Evolutionary conservation across 192 early-diverging fungal species (phyloP).

Genomic region (Obelidium mucronatum): DNA sequence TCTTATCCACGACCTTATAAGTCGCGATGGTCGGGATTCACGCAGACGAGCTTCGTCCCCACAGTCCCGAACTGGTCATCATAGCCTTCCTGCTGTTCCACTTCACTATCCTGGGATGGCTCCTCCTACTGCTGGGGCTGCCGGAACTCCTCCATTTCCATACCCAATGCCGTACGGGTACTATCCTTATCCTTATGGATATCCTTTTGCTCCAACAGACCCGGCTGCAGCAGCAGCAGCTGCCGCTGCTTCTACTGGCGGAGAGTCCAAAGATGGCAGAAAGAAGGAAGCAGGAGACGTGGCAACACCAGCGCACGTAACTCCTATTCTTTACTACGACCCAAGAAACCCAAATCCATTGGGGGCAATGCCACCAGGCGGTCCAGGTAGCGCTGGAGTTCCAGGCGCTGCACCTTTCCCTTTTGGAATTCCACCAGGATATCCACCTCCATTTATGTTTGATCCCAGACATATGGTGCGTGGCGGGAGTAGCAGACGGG

Average conservation of each 20-base stretch:
- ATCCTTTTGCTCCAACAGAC: neutral
- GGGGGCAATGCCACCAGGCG: neutral
- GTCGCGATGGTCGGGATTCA: no score
- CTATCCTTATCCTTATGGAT: conserved; percentile 23
- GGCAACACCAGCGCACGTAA: neutral
- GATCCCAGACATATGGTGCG: no score
- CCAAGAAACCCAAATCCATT: conserved; percentile 3
- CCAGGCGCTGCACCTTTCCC: no score
- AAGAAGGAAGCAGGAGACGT: conserved; percentile 25
- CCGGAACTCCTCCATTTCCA: conserved; percentile 5
- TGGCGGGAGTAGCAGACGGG: no score
- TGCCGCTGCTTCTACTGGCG: neutral
- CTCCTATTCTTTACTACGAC: conserved; percentile 20
- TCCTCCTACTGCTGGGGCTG: no score
- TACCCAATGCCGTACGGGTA: conserved; percentile 30
- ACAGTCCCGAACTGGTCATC: no score
- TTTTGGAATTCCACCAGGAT: no score
- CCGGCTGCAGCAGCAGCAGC: neutral
- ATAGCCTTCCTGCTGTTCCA: neutral
- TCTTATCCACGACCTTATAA: no score
- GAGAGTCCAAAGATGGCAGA: conserved; percentile 2
- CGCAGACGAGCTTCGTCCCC: no score
- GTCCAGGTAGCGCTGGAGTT: no score
- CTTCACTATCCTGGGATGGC: no score
- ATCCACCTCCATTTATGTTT: no score